These are phyloP conservation scores for Cudoniella acicularis DNA, from an alignment of 495 filamentous ascomycete genomes.

Conservation along the genomic window DNA sequence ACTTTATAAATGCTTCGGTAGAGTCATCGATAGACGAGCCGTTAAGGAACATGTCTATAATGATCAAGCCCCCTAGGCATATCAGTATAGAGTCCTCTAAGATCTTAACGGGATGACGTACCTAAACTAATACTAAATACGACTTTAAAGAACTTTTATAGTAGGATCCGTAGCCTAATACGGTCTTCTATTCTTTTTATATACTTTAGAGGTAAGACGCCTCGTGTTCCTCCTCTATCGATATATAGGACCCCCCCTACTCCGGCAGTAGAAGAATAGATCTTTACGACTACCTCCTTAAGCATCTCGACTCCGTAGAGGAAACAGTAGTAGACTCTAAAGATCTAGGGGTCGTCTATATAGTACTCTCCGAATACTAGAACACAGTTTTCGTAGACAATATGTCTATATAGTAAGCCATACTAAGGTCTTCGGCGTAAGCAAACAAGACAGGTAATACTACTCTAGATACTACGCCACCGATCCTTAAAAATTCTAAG, in stretches of 20 bases:
- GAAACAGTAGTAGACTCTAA: conserved; percentile 21
- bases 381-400: conserved; percentile 19
- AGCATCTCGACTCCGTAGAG: conserved; percentile 18
- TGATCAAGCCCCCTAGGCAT: conserved; percentile 12
- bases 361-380: conserved; percentile 1
- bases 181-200: too few relatives aligned
- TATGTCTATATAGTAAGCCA: conserved; percentile 17
- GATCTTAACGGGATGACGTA: conserved; percentile 3
- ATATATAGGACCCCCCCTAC: too few relatives aligned
- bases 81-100: neutral
- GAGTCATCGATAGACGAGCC: conserved; percentile 19
- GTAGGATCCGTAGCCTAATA: conserved; percentile 7
- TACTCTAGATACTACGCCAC: too few relatives aligned
- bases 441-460: conserved; percentile 15
- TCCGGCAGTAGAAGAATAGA: too few relatives aligned
- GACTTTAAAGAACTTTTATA: conserved; percentile 24
- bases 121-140: conserved; percentile 25
- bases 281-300: too few relatives aligned
- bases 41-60: conserved; percentile 17
- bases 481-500: neutral
- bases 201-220: too few relatives aligned
- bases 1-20: conserved; percentile 13
- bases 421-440: conserved; percentile 13
- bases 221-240: too few relatives aligned
- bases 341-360: conserved; percentile 17